Conservation (phyloP, 2,329 filamentous ascomycete genomes). For the Leptographium flavum region DNA sequence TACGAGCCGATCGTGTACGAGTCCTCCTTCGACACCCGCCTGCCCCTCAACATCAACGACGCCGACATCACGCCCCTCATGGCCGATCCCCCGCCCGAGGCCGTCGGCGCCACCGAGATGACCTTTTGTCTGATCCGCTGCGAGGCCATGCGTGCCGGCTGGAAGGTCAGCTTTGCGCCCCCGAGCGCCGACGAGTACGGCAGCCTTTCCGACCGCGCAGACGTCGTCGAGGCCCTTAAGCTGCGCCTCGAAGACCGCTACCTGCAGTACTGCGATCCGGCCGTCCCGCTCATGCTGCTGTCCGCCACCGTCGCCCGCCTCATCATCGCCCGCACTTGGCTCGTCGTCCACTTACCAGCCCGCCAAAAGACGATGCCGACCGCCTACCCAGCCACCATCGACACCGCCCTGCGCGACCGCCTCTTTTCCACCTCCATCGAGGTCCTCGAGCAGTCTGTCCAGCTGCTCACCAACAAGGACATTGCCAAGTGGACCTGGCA, state of each 20-base stretch:
- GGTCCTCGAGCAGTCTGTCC: background rate
- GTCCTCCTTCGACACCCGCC: conserved; percentile 28
- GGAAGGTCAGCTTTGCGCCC: conserved; percentile 8
- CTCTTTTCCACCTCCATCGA: background rate
- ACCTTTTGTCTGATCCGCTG: conserved; percentile 20
- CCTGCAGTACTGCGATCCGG: conserved; percentile 11
- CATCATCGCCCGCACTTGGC: conserved; percentile 14
- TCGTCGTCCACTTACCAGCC: conserved; percentile 15
- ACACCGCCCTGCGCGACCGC: background rate
- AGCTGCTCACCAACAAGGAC: background rate
- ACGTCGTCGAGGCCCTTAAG: conserved; percentile 12
- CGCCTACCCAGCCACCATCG: background rate
- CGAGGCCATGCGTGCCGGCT: conserved; percentile 11
- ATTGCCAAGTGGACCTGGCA: background rate
- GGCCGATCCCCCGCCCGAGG: conserved; percentile 29
- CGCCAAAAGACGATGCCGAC: background rate
- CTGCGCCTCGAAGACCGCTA: conserved; percentile 8
- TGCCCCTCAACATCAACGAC: conserved; percentile 38
- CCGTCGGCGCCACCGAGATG: conserved; percentile 42
- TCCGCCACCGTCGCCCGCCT: conserved; percentile 11
- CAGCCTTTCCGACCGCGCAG: conserved; percentile 10
- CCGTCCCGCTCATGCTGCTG: conserved; percentile 15
- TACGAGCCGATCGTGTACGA: conserved; percentile 26
- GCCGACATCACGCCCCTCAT: conserved; percentile 27
- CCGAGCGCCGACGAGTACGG: background rate